Base-by-base conservation (phyloP, 257 asterid genomes). In the Solanum stenotomum region DNA sequence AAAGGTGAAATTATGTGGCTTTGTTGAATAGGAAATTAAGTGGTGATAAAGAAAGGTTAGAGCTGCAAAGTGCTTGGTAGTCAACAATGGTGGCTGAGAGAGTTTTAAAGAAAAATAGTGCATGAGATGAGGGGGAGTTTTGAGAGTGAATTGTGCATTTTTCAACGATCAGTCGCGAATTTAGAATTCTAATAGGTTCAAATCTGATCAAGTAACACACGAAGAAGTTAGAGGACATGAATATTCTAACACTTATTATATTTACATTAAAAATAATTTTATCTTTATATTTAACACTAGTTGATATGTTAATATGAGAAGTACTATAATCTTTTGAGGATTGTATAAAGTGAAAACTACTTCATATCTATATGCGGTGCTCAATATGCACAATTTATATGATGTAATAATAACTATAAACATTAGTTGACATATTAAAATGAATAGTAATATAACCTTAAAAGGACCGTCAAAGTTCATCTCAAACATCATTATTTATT, bases 301-400 rank as follows among this genome's bases (percentile, higher is more conserved):
- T 15, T 49, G 0, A 49, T 49, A 0, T 49, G 61, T 49, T 2
- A 0, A 16, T 49, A 15, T 16, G 1, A 49, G 0, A 18, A 52
- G 10, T 18, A 52, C 10, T 52, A 52, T 2, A 16, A 2, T 15
- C 22, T 49, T 49, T 37, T 37, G 6, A 37, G 40, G 40, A 49
- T 52, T 0, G 0, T 52, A 52, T 16, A 20, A 56, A 56, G 10
- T 56, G 0, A 56, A 56, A 18, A 18, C 1, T 0, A 1, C 0
- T 52, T 52, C 65, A 18, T 20, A 56, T 18, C 0, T 56, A 0
- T 20, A 20, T 56, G 2, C 0, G 0, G n/a, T 3, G 65, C 1
- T 56, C 1, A 56, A 56, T 20, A 56, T 20, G 11, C 65, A 22
- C 25, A 3, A 1, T 56, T 6, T 56, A 20, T 0, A 56, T 56